Evolutionary conservation across 2,329 filamentous ascomycete genomes (phyloP).

Genomic region (Fusarium pseudocircinatum): DNA sequence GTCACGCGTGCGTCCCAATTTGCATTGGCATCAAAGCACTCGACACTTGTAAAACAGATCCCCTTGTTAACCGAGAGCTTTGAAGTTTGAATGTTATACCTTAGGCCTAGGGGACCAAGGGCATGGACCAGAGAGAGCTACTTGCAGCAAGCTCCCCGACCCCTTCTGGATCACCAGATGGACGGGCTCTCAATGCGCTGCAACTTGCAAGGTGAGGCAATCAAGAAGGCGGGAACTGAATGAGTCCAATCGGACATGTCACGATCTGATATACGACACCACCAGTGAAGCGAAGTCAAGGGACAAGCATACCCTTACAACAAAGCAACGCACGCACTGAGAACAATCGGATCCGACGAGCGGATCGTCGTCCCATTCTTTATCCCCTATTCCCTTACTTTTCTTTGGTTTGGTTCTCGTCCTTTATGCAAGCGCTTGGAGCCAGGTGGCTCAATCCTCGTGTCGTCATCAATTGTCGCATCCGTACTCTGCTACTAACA

Average conservation of each 20-base stretch:
- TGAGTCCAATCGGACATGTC: constrained; percentile 8
- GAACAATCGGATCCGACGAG: constrained; percentile 20
- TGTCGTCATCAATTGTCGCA: constrained; percentile 19
- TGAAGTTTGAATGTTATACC: neutral
- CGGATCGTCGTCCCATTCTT: constrained; percentile 11
- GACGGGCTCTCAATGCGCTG: constrained; percentile 9
- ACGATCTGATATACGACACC: constrained; percentile 7
- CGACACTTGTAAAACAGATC: constrained; percentile 1
- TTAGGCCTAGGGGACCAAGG: neutral
- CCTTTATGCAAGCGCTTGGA: constrained; percentile 10
- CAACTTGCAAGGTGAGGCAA: constrained; percentile 5
- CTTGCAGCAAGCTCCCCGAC: constrained; percentile 7
- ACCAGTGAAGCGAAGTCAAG: constrained; percentile 2
- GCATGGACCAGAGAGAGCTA: constrained; percentile 14
- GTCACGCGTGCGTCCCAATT: constrained; percentile 40
- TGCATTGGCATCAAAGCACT: constrained; percentile 33
- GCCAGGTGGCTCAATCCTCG: constrained; percentile 14
- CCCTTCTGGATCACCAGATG: constrained; percentile 15
- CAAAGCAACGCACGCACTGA: constrained; percentile 24
- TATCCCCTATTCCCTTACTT: constrained; percentile 15
- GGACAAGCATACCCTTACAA: constrained; percentile 26
- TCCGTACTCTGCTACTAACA: neutral
- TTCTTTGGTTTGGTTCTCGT: neutral
- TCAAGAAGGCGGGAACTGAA: constrained; percentile 6
- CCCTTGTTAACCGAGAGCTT: constrained; percentile 9